Evolutionary conservation across 2,329 filamentous ascomycete genomes (phyloP).

Genomic region (Fusarium guadeloupense): DNA sequence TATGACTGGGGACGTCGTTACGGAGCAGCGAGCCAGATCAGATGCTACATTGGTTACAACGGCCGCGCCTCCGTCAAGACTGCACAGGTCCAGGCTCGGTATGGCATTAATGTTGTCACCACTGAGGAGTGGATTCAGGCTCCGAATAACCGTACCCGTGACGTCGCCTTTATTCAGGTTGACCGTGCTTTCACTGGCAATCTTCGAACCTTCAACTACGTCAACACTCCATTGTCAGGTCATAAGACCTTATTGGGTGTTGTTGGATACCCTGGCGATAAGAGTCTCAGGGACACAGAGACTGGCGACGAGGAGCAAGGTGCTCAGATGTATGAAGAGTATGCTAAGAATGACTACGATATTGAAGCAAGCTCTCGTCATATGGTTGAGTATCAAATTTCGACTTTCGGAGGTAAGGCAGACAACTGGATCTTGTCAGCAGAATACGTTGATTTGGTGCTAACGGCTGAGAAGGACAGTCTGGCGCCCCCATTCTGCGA

Average conservation of each 20-base stretch:
- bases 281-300: constrained; percentile 18
- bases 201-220: constrained; percentile 36
- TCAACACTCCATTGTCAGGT: constrained; percentile 20
- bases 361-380: constrained; percentile 32
- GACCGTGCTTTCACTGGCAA: constrained; percentile 18
- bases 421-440: too few species aligned
- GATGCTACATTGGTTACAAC: constrained; percentile 47
- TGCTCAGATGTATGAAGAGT: constrained; percentile 48
- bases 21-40: constrained; percentile 40
- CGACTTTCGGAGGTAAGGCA: constrained; percentile 45
- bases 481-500: constrained; percentile 43
- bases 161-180: constrained; percentile 43
- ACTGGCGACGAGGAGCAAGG: constrained; percentile 35
- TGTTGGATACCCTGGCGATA: constrained; percentile 49
- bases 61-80: constrained; percentile 20
- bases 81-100: background rate
- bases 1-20: constrained; percentile 39
- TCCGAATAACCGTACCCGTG: constrained; percentile 19
- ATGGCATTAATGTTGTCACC: constrained; percentile 12
- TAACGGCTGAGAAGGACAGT: constrained; percentile 43
- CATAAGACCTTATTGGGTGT: constrained; percentile 39
- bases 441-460: background rate
- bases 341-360: constrained; percentile 37
- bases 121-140: constrained; percentile 36
- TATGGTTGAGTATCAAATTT: constrained; percentile 46